phyloP scores from a whole-genome alignment of 2,329 filamentous ascomycete genomes.

The Penicillium sp. region DNA sequence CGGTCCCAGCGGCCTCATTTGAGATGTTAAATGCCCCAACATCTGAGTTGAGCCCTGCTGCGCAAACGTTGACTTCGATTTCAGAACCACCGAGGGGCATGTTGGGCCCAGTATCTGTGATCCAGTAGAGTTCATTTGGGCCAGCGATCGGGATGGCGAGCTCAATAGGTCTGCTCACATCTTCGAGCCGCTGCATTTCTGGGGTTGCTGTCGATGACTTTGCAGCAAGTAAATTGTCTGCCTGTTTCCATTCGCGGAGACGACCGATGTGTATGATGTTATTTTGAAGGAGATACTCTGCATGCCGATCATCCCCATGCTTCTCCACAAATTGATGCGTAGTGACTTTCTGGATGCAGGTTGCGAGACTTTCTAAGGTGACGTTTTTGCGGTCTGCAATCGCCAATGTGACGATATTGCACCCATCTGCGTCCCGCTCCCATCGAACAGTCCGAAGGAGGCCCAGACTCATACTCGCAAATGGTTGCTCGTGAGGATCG shows the following conservation, averaged over 20 bases:
- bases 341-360: constrained; percentile 6
- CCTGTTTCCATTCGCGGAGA: constrained; percentile 10
- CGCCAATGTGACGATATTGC: constrained; percentile 16
- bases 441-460: constrained; percentile 21
- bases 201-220: constrained; percentile 4
- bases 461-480: constrained; percentile 16
- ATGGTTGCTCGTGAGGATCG: constrained; percentile 1
- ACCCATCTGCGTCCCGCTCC: constrained; percentile 20
- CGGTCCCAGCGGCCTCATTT: constrained; percentile 17
- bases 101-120: constrained; percentile 5
- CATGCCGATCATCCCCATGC: constrained; percentile 11
- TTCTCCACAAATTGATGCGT: constrained; percentile 14
- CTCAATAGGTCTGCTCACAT: constrained; percentile 8
- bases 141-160: neutral
- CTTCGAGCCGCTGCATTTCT: constrained; percentile 6
- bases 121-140: constrained; percentile 4
- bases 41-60: constrained; percentile 13
- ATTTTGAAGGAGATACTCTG: constrained; percentile 17
- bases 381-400: neutral
- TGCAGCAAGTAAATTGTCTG: constrained; percentile 15
- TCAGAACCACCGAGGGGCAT: constrained; percentile 1
- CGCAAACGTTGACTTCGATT: constrained; percentile 12
- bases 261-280: constrained; percentile 16
- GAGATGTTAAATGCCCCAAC: neutral
- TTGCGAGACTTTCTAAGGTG: neutral